A percentile compares a stretch with the other conserved stretches of the same genome.
These are phyloP conservation scores for Calonectria ilicicola DNA, from an alignment of 2,329 filamentous ascomycete genomes.

Conservation along the genomic window DNA sequence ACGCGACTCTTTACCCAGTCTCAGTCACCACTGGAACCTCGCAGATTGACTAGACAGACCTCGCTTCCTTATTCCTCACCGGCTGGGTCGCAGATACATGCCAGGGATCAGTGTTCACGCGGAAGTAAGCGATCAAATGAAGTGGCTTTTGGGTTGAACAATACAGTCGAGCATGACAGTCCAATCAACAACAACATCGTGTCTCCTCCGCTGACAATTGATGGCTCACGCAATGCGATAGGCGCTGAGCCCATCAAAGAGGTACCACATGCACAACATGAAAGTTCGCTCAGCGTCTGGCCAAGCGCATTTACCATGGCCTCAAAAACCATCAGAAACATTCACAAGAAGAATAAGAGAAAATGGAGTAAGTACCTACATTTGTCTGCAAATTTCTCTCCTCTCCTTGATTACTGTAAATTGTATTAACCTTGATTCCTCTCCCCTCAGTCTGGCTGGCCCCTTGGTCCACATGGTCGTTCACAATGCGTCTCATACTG, in stretches of 20 bases:
- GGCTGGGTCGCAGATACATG: not conserved
- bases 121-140: not conserved
- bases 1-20: not conserved
- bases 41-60: conserved; percentile 17
- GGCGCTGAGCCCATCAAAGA: not conserved
- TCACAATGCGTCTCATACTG: conserved; percentile 47
- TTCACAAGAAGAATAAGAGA: conserved; percentile 41
- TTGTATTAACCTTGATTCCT: not conserved
- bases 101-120: not conserved
- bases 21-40: not conserved
- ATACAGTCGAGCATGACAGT: not conserved
- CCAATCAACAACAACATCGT: not conserved
- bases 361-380: conserved; percentile 49
- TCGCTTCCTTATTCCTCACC: not conserved
- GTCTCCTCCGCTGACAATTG: not conserved
- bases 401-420: not conserved
- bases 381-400: not conserved
- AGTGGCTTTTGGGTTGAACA: not conserved
- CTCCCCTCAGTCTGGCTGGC: conserved; percentile 43
- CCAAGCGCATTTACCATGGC: conserved; percentile 45
- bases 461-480: conserved; percentile 50
- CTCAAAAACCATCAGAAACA: conserved; percentile 45
- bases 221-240: not conserved
- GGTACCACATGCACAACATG: conserved; percentile 29
- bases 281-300: conserved; percentile 28